phyloP scores from a whole-genome alignment of 345 rosid genomes.

The Eucalyptus erythrocorys region DNA sequence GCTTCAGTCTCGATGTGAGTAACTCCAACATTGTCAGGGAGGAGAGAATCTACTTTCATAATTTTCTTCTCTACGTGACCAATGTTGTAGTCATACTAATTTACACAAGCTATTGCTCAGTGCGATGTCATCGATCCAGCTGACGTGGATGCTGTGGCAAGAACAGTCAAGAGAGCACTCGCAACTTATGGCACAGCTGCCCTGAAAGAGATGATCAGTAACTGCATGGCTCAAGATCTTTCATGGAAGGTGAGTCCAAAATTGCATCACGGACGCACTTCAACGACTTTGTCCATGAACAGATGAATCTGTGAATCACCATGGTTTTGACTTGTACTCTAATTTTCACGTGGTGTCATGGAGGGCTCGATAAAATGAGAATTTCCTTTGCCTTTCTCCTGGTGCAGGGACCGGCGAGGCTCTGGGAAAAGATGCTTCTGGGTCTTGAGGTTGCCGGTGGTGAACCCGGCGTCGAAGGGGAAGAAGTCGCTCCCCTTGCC shows the following conservation, averaged over 20 bases:
- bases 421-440: slow-evolving; percentile 68
- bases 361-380: neutral
- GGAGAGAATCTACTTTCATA: neutral
- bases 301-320: neutral
- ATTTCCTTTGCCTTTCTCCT: neutral
- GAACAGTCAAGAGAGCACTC: slow-evolving; percentile 45
- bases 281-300: neutral
- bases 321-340: too few species aligned
- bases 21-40: neutral
- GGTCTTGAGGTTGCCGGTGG: slow-evolving; percentile 43
- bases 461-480: slow-evolving; percentile 62
- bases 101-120: slow-evolving; percentile 10
- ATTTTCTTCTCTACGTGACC: neutral
- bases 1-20: slow-evolving; percentile 62
- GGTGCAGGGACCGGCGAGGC: slow-evolving; percentile 65
- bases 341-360: neutral
- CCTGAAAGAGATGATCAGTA: slow-evolving; percentile 64
- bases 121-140: slow-evolving; percentile 74
- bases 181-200: slow-evolving; percentile 44
- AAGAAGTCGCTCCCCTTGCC: slow-evolving; percentile 80
- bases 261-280: neutral
- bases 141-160: slow-evolving; percentile 61
- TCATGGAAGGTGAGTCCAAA: slow-evolving; percentile 84
- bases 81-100: neutral
- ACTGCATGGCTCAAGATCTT: slow-evolving; percentile 84